Base-by-base conservation (phyloP, 164 flowering plant species). In the Pachysandra terminalis region DNA sequence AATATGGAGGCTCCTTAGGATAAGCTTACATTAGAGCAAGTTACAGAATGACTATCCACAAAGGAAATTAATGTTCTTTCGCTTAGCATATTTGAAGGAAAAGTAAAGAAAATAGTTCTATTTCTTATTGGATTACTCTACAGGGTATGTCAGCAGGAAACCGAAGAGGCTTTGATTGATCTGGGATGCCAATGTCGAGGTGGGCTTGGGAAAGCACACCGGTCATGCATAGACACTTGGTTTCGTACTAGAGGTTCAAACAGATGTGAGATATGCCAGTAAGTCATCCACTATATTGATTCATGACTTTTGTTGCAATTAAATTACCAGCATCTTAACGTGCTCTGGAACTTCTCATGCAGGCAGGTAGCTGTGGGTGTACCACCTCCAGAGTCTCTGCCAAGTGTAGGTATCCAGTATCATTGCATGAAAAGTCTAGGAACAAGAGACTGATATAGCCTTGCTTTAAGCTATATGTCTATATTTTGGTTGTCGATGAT, bases 211-310 rank as follows among this genome's bases (percentile, higher is more conserved):
- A 85, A 82, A 77, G 81, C 85, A 28, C 96, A 90, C 61, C 81
- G 78, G n/a, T 80, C 93, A 41, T 90, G 96, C 69, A 90, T 90
- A 63, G 81, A 84, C 10, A 78, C 76, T 61, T 90, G 96, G 96
- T 90, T 90, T 71, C 80, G 77, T 57, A 80, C 83, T 22, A 87
- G 74, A 79, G 96, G 96, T 60, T 90, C 96, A 64, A 90, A 90
- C 74, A 85, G 69, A 74, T 90, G 96, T 59, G 96, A 90, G 81
- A 88, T 90, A 71, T 90, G 96, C 88, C 96, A 83, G 96, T 90
- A 84, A 78, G 86, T 74, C 52, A 48, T 71, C 68, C 41, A 17
- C 21, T 66, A 23, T 45, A 16, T 66, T 75, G 56, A 22, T 52
- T 32, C 19, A 40, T 3, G 32, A 27, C n/a, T 21, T 52, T 16